Evolutionary conservation across 495 filamentous ascomycete species (phyloP), one percentile per base, ranked within the genome.

Genomic region (Trichoderma orchidacearum): DNA sequence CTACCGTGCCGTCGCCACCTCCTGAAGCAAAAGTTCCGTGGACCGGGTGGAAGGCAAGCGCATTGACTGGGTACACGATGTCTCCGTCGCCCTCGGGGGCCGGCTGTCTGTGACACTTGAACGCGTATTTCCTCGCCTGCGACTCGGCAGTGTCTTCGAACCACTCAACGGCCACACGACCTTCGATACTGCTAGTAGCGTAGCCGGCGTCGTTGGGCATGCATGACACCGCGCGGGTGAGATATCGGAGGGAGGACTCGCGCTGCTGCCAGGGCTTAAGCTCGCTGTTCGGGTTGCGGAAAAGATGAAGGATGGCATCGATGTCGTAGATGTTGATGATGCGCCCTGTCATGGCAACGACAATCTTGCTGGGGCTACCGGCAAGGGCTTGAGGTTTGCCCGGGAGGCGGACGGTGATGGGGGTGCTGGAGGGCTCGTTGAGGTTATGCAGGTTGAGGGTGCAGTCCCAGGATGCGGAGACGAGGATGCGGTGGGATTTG

Each of bases 201-300:
- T 96, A 98, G 0, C 93, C 93, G 5, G 82, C 85, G 63, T 94
- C 92, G 59, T 89, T 88, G 8, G 93, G 92, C 93, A 97, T 98
- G 70, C 91, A 95, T n/a, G 89, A 82, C 1, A 96, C 86, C 41
- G 86, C 86, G 52, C 93, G 81, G 1, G 91, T 96, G 79, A 95
- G 90, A 75, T 95, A 97, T 67, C 96, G 96, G 66, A 98, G 75
- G 17, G 84, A 88, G 54, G 87, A 91, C 67, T 98, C 93, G 35
- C 93, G 80, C 50, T 84, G 82, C 65, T 97, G 93, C 86, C 85
- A 94, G 0, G 92, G 92, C 60, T 85, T 80, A 34, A 89, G 66
- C 28, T 85, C 75, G 0, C 67, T 45, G 8, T 71, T 62, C 38
- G 74, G 69, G 13, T 78, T 65, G 62, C 83, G 66, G 2, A 81